Evolutionary conservation across 2,329 filamentous ascomycete species (phyloP).

Genomic region (Mollisiaceae sp.): DNA sequence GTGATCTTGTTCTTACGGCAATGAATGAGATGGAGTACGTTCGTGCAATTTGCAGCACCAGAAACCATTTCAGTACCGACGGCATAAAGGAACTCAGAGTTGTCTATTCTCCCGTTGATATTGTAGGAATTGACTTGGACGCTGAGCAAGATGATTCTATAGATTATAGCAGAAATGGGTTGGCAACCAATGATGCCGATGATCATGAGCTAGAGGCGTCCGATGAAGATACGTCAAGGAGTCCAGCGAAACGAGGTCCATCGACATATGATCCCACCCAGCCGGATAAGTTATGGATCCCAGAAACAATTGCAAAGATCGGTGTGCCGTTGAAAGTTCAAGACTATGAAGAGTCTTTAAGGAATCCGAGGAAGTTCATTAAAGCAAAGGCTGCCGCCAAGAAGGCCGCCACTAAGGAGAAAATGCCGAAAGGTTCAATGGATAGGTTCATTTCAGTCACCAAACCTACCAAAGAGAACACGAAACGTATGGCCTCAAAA

Average conservation of each 20-base stretch:
- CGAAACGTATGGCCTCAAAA: constrained; percentile 8
- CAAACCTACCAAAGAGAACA: constrained; percentile 32
- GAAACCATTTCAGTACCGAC: constrained; percentile 77
- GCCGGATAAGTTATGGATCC: constrained; percentile 71
- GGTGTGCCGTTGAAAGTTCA: constrained; percentile 69
- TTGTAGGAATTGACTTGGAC: constrained; percentile 79
- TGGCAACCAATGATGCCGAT: constrained; percentile 66
- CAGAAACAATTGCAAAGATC: constrained; percentile 65
- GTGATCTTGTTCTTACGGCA: constrained; percentile 45
- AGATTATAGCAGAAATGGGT: constrained; percentile 55
- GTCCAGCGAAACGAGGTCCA: constrained; percentile 44
- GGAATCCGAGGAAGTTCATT: constrained; percentile 36
- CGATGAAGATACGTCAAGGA: constrained; percentile 32
- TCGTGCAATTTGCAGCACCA: constrained; percentile 67
- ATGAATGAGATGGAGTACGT: constrained; percentile 60
- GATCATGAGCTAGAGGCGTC: constrained; percentile 57
- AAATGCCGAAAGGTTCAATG: constrained; percentile 42
- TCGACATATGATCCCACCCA: constrained; percentile 68
- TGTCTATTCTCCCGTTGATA: constrained; percentile 74
- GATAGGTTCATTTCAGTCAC: constrained; percentile 42
- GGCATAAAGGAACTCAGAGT: constrained; percentile 78
- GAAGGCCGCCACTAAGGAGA: constrained; percentile 33
- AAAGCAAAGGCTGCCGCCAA: constrained; percentile 35
- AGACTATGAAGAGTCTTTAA: constrained; percentile 61
- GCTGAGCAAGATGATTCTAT: constrained; percentile 63